These are phyloP conservation scores for Xylaria longipes DNA, from an alignment of 495 filamentous ascomycete species.

Conservation along the genomic window DNA sequence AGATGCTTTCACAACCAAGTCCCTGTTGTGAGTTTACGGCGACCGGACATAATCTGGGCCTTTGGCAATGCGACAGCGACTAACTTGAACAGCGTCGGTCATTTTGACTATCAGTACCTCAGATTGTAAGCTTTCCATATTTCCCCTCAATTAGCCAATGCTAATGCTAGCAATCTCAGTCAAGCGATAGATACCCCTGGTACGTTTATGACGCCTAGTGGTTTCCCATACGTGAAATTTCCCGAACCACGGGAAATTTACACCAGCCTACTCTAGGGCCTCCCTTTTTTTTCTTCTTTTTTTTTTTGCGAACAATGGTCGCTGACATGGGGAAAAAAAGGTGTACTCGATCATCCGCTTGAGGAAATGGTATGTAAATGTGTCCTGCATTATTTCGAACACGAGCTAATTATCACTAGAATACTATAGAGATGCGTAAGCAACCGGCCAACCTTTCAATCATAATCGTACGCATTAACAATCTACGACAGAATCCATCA, in stretches of 20 bases:
- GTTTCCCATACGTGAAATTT: neutral
- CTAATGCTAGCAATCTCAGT: conserved; percentile 15
- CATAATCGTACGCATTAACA: conserved; percentile 1
- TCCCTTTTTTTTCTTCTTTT: no score
- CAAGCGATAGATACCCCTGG: conserved; percentile 30
- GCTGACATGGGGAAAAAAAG: conserved; percentile 46
- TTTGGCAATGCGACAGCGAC: neutral
- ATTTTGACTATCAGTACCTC: conserved; percentile 98
- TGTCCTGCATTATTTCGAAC: neutral
- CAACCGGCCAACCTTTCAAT: conserved; percentile 37
- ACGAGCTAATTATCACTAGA: conserved; percentile 42
- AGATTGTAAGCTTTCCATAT: conserved; percentile 80
- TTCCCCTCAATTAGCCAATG: neutral
- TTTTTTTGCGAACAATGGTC: neutral
- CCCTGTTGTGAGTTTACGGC: conserved; percentile 65
- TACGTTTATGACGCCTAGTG: conserved; percentile 20
- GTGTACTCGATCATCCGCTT: conserved; percentile 95
- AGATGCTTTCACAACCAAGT: conserved; percentile 97
- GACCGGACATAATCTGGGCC: neutral
- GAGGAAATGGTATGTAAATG: conserved; percentile 77
- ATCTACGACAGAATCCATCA: conserved; percentile 66
- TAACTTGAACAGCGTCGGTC: conserved; percentile 66
- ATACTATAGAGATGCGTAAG: conserved; percentile 93
- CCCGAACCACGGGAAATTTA: neutral
- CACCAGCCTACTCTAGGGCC: neutral